Percentiles rank a stretch among this genome's conserved stretches.
Conservation (phyloP, 2,329 filamentous ascomycete genomes). For the Amylocarpus encephaloides region DNA sequence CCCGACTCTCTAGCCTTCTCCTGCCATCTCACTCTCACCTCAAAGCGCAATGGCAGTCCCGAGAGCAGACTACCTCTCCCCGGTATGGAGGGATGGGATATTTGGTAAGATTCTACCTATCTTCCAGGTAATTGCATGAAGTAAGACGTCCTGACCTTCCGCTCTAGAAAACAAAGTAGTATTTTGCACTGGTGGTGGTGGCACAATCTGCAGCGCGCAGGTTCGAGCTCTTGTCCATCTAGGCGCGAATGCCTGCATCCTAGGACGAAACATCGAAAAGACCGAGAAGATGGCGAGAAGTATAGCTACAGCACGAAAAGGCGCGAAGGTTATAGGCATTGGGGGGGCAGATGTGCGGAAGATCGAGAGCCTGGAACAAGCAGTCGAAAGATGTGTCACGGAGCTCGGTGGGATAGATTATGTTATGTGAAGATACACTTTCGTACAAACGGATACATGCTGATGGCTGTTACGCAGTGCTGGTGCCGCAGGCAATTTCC, state of each 20-base stretch:
- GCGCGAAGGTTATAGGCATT: conserved; percentile 80
- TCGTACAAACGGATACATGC: not conserved
- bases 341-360: conserved; percentile 74
- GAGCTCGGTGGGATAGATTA: conserved; percentile 88
- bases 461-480: conserved; percentile 48
- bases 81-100: conserved; percentile 79
- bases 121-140: conserved; percentile 10
- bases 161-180: conserved; percentile 72
- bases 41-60: conserved; percentile 39
- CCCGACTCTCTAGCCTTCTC: not conserved
- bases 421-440: conserved; percentile 60
- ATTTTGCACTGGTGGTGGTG: conserved; percentile 92
- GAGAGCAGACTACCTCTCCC: conserved; percentile 70
- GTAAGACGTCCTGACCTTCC: not conserved
- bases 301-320: conserved; percentile 70
- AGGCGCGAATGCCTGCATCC: conserved; percentile 88
- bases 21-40: not conserved
- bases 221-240: conserved; percentile 86
- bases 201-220: conserved; percentile 90
- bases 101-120: conserved; percentile 54
- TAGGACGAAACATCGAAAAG: conserved; percentile 84
- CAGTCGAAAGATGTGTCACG: conserved; percentile 70
- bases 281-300: conserved; percentile 75
- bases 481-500: conserved; percentile 92
- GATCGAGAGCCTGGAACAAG: conserved; percentile 61